Base-by-base conservation (phyloP, 257 asterid genomes). In the Penstemon eatonii region DNA sequence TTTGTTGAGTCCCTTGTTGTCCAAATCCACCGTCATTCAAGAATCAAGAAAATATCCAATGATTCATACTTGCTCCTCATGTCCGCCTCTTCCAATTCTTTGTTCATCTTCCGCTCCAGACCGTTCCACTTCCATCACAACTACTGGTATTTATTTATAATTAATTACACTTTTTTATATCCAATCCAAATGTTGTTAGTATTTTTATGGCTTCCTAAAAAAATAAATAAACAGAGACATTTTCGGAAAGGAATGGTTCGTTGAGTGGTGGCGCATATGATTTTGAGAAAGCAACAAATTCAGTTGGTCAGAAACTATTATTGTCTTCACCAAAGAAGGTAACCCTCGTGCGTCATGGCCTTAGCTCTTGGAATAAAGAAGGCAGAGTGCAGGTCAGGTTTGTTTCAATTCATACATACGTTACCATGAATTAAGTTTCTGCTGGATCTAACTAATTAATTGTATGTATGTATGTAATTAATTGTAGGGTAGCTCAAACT, bases 361-460 rank as follows among this genome's bases (percentile, higher is more conserved):
- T 78, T 57, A 89, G 96, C 83, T 65, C 96, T 69, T 89, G 96
- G 96, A 89, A 89, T 66, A 73, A 76, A 61, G 96, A 89, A 85
- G 75, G 91, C 72, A 80, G 94, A 80, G 82, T 86, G 76, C 94
- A 86, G 96, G 94, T 84, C 94, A 86, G 96, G 94, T 84, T 73
- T 70, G 83, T 78, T 56, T 25, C 33, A 25, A 25, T 25, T 25
- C 33, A 25, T 25, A 25, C 33, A 2, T 25, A 1, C 33, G 18
- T 15, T 25, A 25, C 33, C 33, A 25, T 25, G 33, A 25, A 25
- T 25, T n/a, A n/a, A n/a, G n/a, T n/a, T 15, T 15, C 18, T 15
- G 18, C 18, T 15, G 18, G 18, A 15, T 15, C 18, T 15, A 15
- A 15, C 18, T 15, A 15, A 15, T 15, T 15, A 15, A n/a, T n/a